Evolutionary conservation across 495 filamentous ascomycete species (phyloP).

Genomic region (Trichoderma erinaceum): DNA sequence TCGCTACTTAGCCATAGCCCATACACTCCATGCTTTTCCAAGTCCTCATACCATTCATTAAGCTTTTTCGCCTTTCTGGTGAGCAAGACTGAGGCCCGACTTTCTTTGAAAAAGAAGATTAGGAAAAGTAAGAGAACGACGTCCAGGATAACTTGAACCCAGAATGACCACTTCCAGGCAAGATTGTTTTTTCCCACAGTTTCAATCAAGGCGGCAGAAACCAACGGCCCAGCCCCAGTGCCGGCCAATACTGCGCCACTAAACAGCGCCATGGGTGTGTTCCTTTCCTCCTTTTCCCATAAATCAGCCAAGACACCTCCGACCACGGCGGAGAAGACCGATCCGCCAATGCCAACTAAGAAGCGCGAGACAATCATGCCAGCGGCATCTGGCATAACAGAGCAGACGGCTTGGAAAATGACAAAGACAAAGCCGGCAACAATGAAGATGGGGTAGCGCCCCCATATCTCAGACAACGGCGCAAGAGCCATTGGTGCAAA

Average conservation of each 20-base stretch:
- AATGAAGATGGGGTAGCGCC: conserved; percentile 75
- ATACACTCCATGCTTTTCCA: conserved; percentile 60
- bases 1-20: conserved; percentile 43
- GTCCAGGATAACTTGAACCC: conserved; percentile 69
- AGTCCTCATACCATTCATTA: conserved; percentile 73
- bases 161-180: conserved; percentile 87
- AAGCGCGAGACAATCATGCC: conserved; percentile 76
- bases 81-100: conserved; percentile 74
- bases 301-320: conserved; percentile 89
- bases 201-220: conserved; percentile 45
- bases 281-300: conserved; percentile 70
- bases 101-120: conserved; percentile 71
- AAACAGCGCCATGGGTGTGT: conserved; percentile 88
- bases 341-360: conserved; percentile 66
- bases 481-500: conserved; percentile 86
- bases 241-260: conserved; percentile 69
- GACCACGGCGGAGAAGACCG: conserved; percentile 87
- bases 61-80: conserved; percentile 66
- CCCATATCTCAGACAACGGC: conserved; percentile 84
- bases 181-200: background rate
- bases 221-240: conserved; percentile 73
- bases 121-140: conserved; percentile 56
- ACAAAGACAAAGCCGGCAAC: conserved; percentile 60
- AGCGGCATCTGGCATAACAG: conserved; percentile 60
- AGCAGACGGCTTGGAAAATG: conserved; percentile 68